phyloP scores from a whole-genome alignment of 164 flowering plant species.

The Vitis cinerea region DNA sequence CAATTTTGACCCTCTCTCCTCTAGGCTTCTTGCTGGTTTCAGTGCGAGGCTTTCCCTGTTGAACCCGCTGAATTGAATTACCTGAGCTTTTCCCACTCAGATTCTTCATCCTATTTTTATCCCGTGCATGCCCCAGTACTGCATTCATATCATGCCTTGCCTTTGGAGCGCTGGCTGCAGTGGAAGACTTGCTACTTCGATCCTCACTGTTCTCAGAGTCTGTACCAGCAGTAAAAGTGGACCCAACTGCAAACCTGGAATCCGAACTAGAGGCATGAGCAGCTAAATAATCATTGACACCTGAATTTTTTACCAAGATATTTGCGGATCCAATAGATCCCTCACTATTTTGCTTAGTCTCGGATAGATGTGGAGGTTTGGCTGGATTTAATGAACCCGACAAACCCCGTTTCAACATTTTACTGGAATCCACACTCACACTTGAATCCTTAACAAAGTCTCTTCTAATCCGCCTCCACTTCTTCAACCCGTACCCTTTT shows the following conservation, averaged over 20 bases:
- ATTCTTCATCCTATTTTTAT: constrained; percentile 43
- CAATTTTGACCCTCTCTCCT: constrained; percentile 51
- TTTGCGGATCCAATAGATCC: constrained; percentile 43
- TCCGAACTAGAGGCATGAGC: constrained; percentile 27
- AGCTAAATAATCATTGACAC: constrained; percentile 14
- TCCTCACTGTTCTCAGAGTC: constrained; percentile 77
- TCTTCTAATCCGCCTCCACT: constrained; percentile 77
- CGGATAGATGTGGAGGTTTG: constrained; percentile 24
- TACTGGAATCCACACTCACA: constrained; percentile 33
- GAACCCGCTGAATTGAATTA: constrained; percentile 30
- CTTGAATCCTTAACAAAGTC: constrained; percentile 41
- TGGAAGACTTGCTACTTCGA: constrained; percentile 72
- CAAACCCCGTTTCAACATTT: constrained; percentile 57
- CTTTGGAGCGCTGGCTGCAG: constrained; percentile 76
- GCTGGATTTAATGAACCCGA: constrained; percentile 15
- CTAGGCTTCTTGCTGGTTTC: constrained; percentile 62
- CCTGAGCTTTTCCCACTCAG: constrained; percentile 34
- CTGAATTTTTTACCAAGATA: constrained; percentile 12
- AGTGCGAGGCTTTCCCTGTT: constrained; percentile 32
- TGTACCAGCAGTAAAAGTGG: constrained; percentile 34
- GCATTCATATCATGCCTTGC: constrained; percentile 25
- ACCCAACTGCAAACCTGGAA: constrained; percentile 37
- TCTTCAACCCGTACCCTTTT: constrained; percentile 81
- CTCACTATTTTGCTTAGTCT: constrained; percentile 34
- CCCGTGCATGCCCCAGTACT: constrained; percentile 27